phyloP scores from a whole-genome alignment of 2,329 filamentous ascomycete genomes.

The Microsporum audouinii region DNA sequence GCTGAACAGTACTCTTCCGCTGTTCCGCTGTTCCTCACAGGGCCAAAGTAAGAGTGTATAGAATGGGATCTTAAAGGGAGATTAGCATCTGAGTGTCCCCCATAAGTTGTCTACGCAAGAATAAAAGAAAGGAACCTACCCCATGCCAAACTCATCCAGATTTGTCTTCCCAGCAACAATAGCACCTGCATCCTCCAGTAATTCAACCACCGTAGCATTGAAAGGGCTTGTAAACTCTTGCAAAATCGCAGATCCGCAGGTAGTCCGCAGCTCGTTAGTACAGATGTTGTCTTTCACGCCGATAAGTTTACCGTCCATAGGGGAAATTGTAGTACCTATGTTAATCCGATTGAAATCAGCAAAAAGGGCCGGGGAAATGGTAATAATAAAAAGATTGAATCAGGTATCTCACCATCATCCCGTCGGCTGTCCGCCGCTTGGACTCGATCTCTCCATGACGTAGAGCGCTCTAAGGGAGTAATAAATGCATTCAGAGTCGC shows the following conservation, averaged over 20 bases:
- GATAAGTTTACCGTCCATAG: slow-evolving; percentile 38
- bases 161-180: slow-evolving; percentile 69
- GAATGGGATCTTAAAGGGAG: slow-evolving; percentile 49
- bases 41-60: slow-evolving; percentile 54
- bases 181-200: slow-evolving; percentile 53
- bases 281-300: slow-evolving; percentile 71
- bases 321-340: slow-evolving; percentile 26
- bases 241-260: slow-evolving; percentile 70
- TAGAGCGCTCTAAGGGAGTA: slow-evolving; percentile 25
- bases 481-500: slow-evolving; percentile 32
- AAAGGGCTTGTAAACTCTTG: slow-evolving; percentile 61
- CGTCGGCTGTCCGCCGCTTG: slow-evolving; percentile 29
- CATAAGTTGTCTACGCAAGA: neutral
- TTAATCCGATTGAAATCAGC: neutral
- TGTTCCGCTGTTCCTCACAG: slow-evolving; percentile 44
- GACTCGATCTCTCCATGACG: slow-evolving; percentile 27
- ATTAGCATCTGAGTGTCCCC: neutral
- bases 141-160: slow-evolving; percentile 95
- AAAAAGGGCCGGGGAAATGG: neutral
- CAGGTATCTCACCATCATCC: slow-evolving; percentile 19
- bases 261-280: slow-evolving; percentile 55
- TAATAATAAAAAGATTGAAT: neutral
- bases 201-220: slow-evolving; percentile 66
- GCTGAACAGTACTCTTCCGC: slow-evolving; percentile 47
- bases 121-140: slow-evolving; percentile 28